Evolutionary conservation across 2,329 filamentous ascomycete species (phyloP), one percentile per base, ranked within the genome.

Genomic region (Cadophora malorum): DNA sequence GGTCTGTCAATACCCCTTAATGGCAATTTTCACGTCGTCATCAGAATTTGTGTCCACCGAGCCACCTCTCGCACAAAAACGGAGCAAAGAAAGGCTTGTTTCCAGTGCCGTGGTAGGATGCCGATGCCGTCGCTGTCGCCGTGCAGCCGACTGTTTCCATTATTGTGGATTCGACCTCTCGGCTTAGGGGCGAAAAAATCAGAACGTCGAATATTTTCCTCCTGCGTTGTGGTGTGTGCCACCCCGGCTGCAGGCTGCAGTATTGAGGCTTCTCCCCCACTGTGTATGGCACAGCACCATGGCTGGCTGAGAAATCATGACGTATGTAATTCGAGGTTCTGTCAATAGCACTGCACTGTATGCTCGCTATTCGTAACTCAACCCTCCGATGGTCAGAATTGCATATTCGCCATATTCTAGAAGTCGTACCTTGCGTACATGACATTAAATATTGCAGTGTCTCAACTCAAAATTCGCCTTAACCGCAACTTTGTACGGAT

Each of bases 161-260:
- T 45, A 45, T 45, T 45, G 5, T 16, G 50, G 23, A 53, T 12
- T 41, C 31, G 53, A 31, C 53, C 33, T 41, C 45, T 21, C 56
- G 56, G 56, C 56, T 59, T 45, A 23, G 56, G 56, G 56, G n/a
- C 21, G 35, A 58, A 58, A 58, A 58, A 38, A 9, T 38, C 19
- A 8, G 4, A 38, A 38, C 14, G 10, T 58, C 55, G 55, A 58
- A 58, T 58, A 38, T 58, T 38, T 52, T 12, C 10, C 16, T 10
- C 10, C 41, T 5, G 3, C 28, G 28, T 28, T 28, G 28, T 28
- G 5, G 28, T 28, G 28, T 28, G 28, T 28, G 28, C 28, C 28
- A 28, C 5, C 28, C 28, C 28, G 28, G 28, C 28, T 28, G n/a
- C n/a, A n/a, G n/a, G n/a, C n/a, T n/a, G n/a, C n/a, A n/a, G n/a